phyloP scores from a whole-genome alignment of 345 rosid species.

The Eucalyptus grandis region DNA sequence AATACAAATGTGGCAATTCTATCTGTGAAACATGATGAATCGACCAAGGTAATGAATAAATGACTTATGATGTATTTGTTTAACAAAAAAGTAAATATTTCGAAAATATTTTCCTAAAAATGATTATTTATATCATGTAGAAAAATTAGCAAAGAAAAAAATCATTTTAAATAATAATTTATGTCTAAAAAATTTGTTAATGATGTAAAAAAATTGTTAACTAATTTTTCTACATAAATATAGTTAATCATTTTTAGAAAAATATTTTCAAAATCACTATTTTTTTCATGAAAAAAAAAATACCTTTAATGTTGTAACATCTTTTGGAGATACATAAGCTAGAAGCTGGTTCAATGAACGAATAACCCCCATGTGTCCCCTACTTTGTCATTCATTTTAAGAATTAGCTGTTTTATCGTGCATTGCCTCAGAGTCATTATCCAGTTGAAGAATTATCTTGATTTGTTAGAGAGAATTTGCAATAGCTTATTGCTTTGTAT shows the following conservation, averaged over 20 bases:
- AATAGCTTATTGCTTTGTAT: not conserved
- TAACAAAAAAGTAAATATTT: no score
- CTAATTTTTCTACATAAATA: not conserved
- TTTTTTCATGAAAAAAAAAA: no score
- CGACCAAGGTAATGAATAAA: not conserved
- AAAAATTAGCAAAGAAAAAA: not conserved
- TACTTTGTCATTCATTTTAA: not conserved
- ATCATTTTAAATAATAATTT: no score
- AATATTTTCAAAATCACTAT: no score
- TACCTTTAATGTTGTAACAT: not conserved
- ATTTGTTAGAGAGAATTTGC: not conserved
- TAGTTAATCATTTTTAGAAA: not conserved
- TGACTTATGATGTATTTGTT: not conserved
- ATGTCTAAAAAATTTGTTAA: not conserved
- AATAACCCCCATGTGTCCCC: not conserved
- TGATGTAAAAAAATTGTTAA: not conserved
- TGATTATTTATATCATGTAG: not conserved
- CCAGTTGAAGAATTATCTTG: not conserved
- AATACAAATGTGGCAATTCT: not conserved
- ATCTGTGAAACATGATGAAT: not conserved
- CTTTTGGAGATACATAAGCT: not conserved
- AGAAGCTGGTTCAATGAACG: not conserved
- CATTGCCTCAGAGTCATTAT: not conserved
- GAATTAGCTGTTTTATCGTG: not conserved
- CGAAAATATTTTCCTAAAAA: accelerated